A percentile compares a stretch with the other conserved stretches of the same genome.
phyloP scores from a whole-genome alignment of 805 yeast species.

The Saccharomycopsis selenospora region DNA sequence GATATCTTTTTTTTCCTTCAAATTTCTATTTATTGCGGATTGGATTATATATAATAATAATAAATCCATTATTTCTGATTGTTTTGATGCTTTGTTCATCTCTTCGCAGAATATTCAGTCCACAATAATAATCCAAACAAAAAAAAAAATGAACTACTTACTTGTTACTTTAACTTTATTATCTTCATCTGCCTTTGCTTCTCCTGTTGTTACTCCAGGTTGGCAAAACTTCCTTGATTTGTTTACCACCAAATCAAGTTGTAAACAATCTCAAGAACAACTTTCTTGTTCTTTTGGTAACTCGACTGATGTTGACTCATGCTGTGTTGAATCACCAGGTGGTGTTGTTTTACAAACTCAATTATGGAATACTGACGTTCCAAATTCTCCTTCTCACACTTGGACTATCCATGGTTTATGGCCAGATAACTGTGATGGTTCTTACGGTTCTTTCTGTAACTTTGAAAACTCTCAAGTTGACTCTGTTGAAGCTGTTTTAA shows the following conservation, averaged over 20 bases:
- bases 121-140: too few species aligned
- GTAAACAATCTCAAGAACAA: conserved; percentile 7
- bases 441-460: conserved; percentile 75
- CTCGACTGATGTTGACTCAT: conserved; percentile 48
- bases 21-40: too few species aligned
- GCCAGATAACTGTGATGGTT: conserved; percentile 85
- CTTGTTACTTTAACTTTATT: not conserved
- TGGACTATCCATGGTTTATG: conserved; percentile 84
- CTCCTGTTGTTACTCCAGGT: conserved; percentile 18
- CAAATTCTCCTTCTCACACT: conserved; percentile 59
- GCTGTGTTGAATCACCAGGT: conserved; percentile 85
- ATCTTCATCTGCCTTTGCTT: conserved; percentile 9
- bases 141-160: conserved; percentile 1
- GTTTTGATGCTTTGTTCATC: too few species aligned
- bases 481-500: conserved; percentile 30
- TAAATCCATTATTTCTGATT: too few species aligned
- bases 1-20: too few species aligned
- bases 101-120: too few species aligned
- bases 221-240: conserved; percentile 18
- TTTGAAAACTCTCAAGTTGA: conserved; percentile 23
- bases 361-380: conserved; percentile 84
- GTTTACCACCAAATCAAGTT: conserved; percentile 17
- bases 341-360: conserved; percentile 82
- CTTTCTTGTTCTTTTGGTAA: conserved; percentile 22
- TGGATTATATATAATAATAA: too few species aligned